Evolutionary conservation across 2,329 filamentous ascomycete species (phyloP).

Genomic region (Aspergillus floridensis): DNA sequence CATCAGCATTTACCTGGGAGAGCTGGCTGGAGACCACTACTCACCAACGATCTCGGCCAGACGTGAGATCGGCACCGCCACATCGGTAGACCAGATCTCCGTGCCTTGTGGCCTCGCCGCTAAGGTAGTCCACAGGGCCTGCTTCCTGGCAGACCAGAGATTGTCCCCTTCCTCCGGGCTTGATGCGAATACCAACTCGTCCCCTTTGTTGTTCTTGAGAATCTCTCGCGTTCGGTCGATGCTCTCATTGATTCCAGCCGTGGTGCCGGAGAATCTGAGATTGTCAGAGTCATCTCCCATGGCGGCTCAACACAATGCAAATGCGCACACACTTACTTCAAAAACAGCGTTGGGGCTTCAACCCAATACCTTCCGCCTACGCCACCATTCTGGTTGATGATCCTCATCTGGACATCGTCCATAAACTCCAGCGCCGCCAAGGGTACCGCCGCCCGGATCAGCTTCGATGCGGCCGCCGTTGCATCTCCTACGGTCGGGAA

Average conservation of each 20-base stretch:
- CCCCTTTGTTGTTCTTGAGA: slow-evolving; percentile 38
- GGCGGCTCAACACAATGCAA: too few species aligned
- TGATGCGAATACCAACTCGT: slow-evolving; percentile 50
- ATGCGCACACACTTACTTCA: slow-evolving; percentile 32
- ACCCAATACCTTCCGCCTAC: slow-evolving; percentile 46
- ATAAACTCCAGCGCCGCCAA: slow-evolving; percentile 59
- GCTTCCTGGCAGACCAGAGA: slow-evolving; percentile 57
- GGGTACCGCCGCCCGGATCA: slow-evolving; percentile 63
- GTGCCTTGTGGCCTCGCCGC: slow-evolving; percentile 51
- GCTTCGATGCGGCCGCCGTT: slow-evolving; percentile 58
- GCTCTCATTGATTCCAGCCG: slow-evolving; percentile 63
- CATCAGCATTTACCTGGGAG: neutral
- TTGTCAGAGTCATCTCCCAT: neutral
- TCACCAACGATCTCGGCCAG: slow-evolving; percentile 57
- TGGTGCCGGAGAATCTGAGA: slow-evolving; percentile 63
- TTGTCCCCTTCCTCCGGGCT: slow-evolving; percentile 50
- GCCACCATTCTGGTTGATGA: slow-evolving; percentile 62
- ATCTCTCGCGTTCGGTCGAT: slow-evolving; percentile 66
- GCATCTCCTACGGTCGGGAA: slow-evolving; percentile 58
- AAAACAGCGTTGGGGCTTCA: slow-evolving; percentile 36
- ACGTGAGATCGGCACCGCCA: slow-evolving; percentile 57
- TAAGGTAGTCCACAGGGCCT: slow-evolving; percentile 58
- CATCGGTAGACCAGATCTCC: slow-evolving; percentile 59
- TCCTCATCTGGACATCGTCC: slow-evolving; percentile 61
- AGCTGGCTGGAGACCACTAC: neutral